Evolutionary conservation across 441 rosid species (phyloP), one percentile per base, ranked within the genome.

Genomic region (Croton setiger): DNA sequence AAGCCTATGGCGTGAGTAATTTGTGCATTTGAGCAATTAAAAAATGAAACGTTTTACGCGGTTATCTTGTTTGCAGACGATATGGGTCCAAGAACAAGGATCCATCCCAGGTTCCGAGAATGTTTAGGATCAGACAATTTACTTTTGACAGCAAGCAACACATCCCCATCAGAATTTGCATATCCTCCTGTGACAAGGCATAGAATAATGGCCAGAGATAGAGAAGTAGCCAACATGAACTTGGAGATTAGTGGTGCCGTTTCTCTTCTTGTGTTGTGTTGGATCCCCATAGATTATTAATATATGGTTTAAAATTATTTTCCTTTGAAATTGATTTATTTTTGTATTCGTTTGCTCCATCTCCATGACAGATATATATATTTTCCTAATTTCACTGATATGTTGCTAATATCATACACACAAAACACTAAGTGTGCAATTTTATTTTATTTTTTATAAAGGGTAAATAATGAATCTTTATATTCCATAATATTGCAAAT

Each of bases 31-130:
- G 18, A 48, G 18, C 4, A 44, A 44, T 48, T 0, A 48, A 48
- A 13, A 13, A 48, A 15, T 48, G 18, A 3, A 48, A 5, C n/a
- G 52, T 13, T 2, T 48, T 4, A 48, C 52, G 4, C 4, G 18
- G 75, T 87, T 83, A 7, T 87, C 87, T 62, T 74, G 76, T 79
- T 84, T 85, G 81, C 93, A 90, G 45, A 90, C 85, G 67, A 90
- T 86, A 60, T 88, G 92, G 76, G 82, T 84, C 93, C 93, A 91
- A 45, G 89, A 81, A 75, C 95, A 88, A 7, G 97, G 97, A 73
- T 84, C 83, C 76, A 70, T 88, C 91, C 97, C 95, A 91, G 76
- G 91, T 91, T 67, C 83, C 88, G 62, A 91, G 88, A 17, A 83
- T 86, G 55, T 86, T 86, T 78, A 63, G 97, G 95, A 78, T 91